Conservation (phyloP, 495 filamentous ascomycete species). For the Neurospora sp. region DNA sequence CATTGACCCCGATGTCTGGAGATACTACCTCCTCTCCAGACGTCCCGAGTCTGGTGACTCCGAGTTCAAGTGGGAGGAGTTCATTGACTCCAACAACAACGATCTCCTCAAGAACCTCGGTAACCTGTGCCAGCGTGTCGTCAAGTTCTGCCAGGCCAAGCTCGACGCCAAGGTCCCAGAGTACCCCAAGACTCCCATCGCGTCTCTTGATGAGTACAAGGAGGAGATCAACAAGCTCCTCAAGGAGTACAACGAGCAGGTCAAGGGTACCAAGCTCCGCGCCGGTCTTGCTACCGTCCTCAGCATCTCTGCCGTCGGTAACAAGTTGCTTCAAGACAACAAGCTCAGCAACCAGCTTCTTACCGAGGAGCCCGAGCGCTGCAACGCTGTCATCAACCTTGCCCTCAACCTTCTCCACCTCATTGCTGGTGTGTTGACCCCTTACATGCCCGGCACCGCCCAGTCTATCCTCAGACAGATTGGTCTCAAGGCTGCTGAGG, state of each 20-base stretch:
- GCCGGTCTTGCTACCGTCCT: constrained; percentile 57
- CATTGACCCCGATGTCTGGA: constrained; percentile 79
- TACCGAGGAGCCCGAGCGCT: constrained; percentile 59
- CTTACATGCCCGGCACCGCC: constrained; percentile 79
- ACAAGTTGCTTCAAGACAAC: constrained; percentile 83
- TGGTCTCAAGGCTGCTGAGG: constrained; percentile 24
- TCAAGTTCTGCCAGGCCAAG: constrained; percentile 80
- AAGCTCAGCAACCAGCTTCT: constrained; percentile 42
- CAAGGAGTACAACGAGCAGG: constrained; percentile 57
- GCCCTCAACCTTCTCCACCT: constrained; percentile 77
- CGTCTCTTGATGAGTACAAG: constrained; percentile 36
- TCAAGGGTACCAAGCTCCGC: constrained; percentile 68
- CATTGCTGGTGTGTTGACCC: constrained; percentile 61
- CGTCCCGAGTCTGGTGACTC: constrained; percentile 84
- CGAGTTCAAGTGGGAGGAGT: constrained; percentile 78
- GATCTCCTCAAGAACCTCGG: constrained; percentile 84
- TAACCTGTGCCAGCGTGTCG: constrained; percentile 85
- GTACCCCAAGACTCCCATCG: constrained; percentile 32
- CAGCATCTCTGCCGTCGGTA: constrained; percentile 52
- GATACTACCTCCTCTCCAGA: constrained; percentile 83
- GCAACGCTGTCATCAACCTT: constrained; percentile 68
- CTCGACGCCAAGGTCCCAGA: constrained; percentile 63
- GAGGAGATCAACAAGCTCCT: constrained; percentile 50
- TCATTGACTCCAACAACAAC: constrained; percentile 81
- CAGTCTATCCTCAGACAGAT: constrained; percentile 67